A percentile compares a stretch with the other conserved stretches of the same genome.
Evolutionary conservation across 345 rosid genomes (phyloP).

Genomic region (Pugionium cornutum): DNA sequence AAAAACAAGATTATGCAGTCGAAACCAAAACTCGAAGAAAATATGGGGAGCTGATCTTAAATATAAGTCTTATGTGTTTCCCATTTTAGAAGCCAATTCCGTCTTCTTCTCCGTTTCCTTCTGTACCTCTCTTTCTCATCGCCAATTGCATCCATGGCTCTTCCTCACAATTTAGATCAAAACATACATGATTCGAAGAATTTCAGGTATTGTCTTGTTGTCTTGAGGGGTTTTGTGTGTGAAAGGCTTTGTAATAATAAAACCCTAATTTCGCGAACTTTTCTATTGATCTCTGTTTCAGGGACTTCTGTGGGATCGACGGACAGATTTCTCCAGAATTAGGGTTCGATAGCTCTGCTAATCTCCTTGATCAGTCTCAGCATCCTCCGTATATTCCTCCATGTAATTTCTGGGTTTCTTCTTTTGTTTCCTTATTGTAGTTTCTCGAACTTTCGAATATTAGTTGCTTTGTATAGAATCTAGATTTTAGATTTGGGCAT

Average conservation of each 20-base stretch:
- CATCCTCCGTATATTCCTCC: slow-evolving; percentile 89
- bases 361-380: slow-evolving; percentile 62
- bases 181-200: slow-evolving; percentile 50
- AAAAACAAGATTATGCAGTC: background rate
- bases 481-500: too few relatives aligned
- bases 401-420: slow-evolving; percentile 42
- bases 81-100: slow-evolving; percentile 18
- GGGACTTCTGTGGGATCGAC: slow-evolving; percentile 52
- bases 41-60: slow-evolving; percentile 8
- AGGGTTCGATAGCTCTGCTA: slow-evolving; percentile 42
- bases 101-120: slow-evolving; percentile 22
- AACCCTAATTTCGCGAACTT: slow-evolving; percentile 30
- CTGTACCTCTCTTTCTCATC: background rate
- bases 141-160: slow-evolving; percentile 49
- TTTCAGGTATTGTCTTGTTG: slow-evolving; percentile 45
- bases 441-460: background rate
- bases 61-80: slow-evolving; percentile 15
- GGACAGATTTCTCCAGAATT: slow-evolving; percentile 55
- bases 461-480: background rate
- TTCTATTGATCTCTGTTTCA: slow-evolving; percentile 11
- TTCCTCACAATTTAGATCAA: slow-evolving; percentile 58
- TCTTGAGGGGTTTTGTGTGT: too few relatives aligned
- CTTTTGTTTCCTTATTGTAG: too few relatives aligned
- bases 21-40: background rate
- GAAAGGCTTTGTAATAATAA: background rate